Evolutionary conservation across 129 eudicot genomes (phyloP), one percentile per base, ranked within the genome.

Genomic region (Tagetes erecta): DNA sequence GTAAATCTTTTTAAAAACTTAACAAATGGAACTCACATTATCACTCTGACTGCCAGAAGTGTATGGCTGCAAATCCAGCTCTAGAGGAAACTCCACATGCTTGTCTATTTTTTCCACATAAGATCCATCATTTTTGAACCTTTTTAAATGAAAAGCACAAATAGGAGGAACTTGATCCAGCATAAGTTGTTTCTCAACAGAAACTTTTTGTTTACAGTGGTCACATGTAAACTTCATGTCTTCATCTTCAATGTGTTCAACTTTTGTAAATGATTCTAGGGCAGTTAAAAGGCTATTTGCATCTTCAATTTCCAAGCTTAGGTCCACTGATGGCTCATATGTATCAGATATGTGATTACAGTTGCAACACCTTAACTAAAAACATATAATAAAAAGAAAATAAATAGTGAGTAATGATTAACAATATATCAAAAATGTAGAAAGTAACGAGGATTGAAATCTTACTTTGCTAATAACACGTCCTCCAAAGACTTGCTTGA

Each of bases 241-340:
- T 14, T 83, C 81, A 68, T 88, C 97, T 73, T 88, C 99, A 82
- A 90, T 83, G 72, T 67, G 88, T 70, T 94, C 99, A 30, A 91
- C 83, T 78, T 86, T 94, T 55, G 97, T 94, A 68, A 88, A 91
- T 31, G 99, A 94, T 10, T 94, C 85, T 0, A 94, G 92, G 65
- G 99, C 97, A 41, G 82, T 75, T 33, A 46, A 10, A 3, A 91
- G 88, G 71, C 68, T 78, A 44, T 63, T 79, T 9, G 80, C 99
- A 80, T 94, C 83, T 0, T 91, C 93, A 35, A 94, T 91, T 85
- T 91, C 99, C 87, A 94, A 84, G 56, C 99, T 94, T 74, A 91
- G 78, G 69, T 90, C 99, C 74, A 88, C 87, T 41, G 82, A 76
- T 8, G 97, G 91, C 80, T 94, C 99, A 31, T 84, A 88, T 14